Evolutionary conservation across 495 filamentous ascomycete species (phyloP), one percentile per base, ranked within the genome.

Genomic region (Hyaloscypha hepaticicola): DNA sequence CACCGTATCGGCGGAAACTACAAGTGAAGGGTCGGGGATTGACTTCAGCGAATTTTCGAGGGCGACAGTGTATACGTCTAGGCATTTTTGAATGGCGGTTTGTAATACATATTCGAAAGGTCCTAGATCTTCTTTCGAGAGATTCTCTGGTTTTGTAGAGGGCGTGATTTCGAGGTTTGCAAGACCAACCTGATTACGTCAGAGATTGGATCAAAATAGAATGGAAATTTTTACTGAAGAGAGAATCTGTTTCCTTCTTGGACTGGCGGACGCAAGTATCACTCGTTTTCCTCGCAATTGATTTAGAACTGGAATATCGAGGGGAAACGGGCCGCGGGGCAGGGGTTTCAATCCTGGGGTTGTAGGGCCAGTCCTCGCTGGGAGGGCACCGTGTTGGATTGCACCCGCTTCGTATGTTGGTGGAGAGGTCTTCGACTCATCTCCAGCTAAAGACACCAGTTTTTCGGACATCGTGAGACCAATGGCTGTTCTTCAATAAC

Each of bases 1-100:
- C 28, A 99, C 79, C 1, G 95, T 99, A 72, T 98, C 95, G 1
- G 95, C 95, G 1, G 93, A 91, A 27, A 99, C 83, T 41, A 99
- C 90, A 0, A 99, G 79, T 11, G 83, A 90, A 0, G 92, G 94
- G 66, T 97, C 95, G 7, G 71, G 71, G 27, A 72, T 70, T 0
- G 70, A 70, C 2, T 50, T 62, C 3, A 72, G 68, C 16, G 65
- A n/a, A 48, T 66, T 28, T 62, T 87, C 75, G 55, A 93, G 78
- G 48, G 88, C 86, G 19, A 80, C 74, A 16, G 77, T 71, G 81
- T 99, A 99, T 7, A 98, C 92, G 26, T 86, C 80, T 22, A 88
- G 80, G 29, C 87, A 87, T 74, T 98, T 99, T 69, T 88, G 85
- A 2, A 82, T 85, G 1, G 95, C 96, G 16, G 96, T 99, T 31